Percentiles rank a stretch among this genome's conserved stretches.
phyloP scores from a whole-genome alignment of 2,329 filamentous ascomycete genomes.

The Aquanectria penicillioides region DNA sequence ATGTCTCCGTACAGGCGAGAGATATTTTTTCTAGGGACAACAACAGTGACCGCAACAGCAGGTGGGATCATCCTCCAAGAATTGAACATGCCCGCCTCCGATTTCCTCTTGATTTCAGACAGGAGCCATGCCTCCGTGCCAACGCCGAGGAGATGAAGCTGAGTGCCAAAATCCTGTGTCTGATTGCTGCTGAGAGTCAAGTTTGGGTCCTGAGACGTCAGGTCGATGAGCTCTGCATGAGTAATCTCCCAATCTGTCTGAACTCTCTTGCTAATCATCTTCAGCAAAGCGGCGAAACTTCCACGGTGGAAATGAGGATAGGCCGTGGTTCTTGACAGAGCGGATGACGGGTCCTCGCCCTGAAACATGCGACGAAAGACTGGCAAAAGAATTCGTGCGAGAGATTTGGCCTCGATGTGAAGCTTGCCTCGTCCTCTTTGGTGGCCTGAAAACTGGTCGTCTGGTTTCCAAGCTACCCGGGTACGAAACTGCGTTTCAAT shows the following conservation, averaged over 20 bases:
- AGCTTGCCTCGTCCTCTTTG: slow-evolving; percentile 35
- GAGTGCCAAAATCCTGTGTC: slow-evolving; percentile 48
- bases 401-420: slow-evolving; percentile 47
- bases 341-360: slow-evolving; percentile 46
- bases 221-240: slow-evolving; percentile 42
- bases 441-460: slow-evolving; percentile 43
- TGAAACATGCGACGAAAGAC: slow-evolving; percentile 59
- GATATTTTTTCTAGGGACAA: slow-evolving; percentile 45
- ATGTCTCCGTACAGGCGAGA: slow-evolving; percentile 39
- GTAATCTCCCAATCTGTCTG: slow-evolving; percentile 48
- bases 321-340: slow-evolving; percentile 18
- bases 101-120: slow-evolving; percentile 30
- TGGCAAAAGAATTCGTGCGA: slow-evolving; percentile 52
- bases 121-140: slow-evolving; percentile 45
- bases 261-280: slow-evolving; percentile 47
- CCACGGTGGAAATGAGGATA: slow-evolving; percentile 50
- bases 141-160: slow-evolving; percentile 50
- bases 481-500: slow-evolving; percentile 40
- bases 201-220: slow-evolving; percentile 44
- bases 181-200: slow-evolving; percentile 45
- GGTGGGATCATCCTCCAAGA: slow-evolving; percentile 51
- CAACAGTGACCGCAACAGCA: slow-evolving; percentile 49
- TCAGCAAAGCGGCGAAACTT: slow-evolving; percentile 52
- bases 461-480: slow-evolving; percentile 50
- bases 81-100: slow-evolving; percentile 43